Evolutionary conservation across 148 eudicot genomes (phyloP), one percentile per base, ranked within the genome.

Genomic region (Arctostaphylos glauca): DNA sequence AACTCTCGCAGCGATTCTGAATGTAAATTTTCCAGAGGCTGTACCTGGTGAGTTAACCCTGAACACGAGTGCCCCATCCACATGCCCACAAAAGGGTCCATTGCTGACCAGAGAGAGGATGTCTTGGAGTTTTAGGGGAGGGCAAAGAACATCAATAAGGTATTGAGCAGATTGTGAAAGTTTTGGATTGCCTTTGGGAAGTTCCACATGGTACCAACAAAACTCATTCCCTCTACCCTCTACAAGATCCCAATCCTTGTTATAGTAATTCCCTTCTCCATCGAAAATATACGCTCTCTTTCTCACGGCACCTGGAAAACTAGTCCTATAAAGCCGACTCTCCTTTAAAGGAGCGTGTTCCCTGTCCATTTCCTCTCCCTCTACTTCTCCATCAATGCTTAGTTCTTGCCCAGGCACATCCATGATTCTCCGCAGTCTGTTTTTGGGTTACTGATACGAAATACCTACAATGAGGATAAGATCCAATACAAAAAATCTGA

Each of bases 181-280:
- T 55, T 92, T 94, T 41, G 93, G 93, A 73, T 93, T 93, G 52
- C 89, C 95, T 85, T 89, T 96, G 0, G 98, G 97, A 67, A 96
- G 91, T 84, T 96, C 97, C 0, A 94, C 93, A 87, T 96, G 99
- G 83, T 94, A 96, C 99, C 99, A 96, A 88, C 99, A 96, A 76
- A 96, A 96, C 48, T 96, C 97, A 84, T 88, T 91, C 60, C 91
- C 97, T 70, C 77, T 84, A 59, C 98, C 98, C 86, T 93, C 94
- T 13, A 74, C 13, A 64, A 96, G 90, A 83, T 94, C 97, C 98
- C 98, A 94, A 84, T 91, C 98, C 84, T 96, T 94, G 86, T 90
- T 90, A 79, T 91, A 94, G 81, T 91, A 96, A 83, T 89, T 93
- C 48, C 99, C 99, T 81, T 90, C 90, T 12, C 99, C 99, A 84